These are phyloP conservation scores for Tolypocladium amazonense DNA, from an alignment of 2,329 filamentous ascomycete species.

Conservation along the genomic window DNA sequence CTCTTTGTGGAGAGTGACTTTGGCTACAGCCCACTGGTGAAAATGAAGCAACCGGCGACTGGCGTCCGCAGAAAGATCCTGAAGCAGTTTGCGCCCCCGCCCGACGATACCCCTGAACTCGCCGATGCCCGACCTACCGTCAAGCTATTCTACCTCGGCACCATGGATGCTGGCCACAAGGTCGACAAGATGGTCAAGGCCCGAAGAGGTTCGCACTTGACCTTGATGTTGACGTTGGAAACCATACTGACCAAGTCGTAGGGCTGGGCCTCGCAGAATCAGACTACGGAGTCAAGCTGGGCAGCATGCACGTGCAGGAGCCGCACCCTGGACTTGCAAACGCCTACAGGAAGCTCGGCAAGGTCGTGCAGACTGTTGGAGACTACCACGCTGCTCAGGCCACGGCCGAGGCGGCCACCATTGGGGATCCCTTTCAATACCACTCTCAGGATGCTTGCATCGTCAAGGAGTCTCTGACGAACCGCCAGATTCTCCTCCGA, in stretches of 20 bases:
- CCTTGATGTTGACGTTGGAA: background rate
- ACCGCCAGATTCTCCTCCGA: conserved; percentile 90
- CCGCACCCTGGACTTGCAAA: conserved; percentile 78
- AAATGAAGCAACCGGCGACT: conserved; percentile 93
- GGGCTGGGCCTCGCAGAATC: conserved; percentile 86
- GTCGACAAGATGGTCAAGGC: conserved; percentile 90
- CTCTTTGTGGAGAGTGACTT: conserved; percentile 99
- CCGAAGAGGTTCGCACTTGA: conserved; percentile 58
- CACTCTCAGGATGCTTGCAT: conserved; percentile 95
- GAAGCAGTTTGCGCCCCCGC: conserved; percentile 96
- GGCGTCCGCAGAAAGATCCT: conserved; percentile 89
- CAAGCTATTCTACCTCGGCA: conserved; percentile 89
- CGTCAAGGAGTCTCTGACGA: conserved; percentile 95
- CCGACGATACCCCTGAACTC: conserved; percentile 92
- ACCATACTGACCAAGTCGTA: conserved; percentile 25
- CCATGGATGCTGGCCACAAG: conserved; percentile 96
- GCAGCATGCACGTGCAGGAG: conserved; percentile 79
- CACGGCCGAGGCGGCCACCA: conserved; percentile 88
- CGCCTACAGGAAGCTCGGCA: conserved; percentile 91
- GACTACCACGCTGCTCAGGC: conserved; percentile 95
- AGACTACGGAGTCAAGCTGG: conserved; percentile 85
- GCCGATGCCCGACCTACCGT: conserved; percentile 82
- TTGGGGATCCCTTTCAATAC: conserved; percentile 88
- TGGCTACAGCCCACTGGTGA: conserved; percentile 90
- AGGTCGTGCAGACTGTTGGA: conserved; percentile 83